phyloP scores from a whole-genome alignment of 2,329 filamentous ascomycete genomes.

The Xylaria sp. region DNA sequence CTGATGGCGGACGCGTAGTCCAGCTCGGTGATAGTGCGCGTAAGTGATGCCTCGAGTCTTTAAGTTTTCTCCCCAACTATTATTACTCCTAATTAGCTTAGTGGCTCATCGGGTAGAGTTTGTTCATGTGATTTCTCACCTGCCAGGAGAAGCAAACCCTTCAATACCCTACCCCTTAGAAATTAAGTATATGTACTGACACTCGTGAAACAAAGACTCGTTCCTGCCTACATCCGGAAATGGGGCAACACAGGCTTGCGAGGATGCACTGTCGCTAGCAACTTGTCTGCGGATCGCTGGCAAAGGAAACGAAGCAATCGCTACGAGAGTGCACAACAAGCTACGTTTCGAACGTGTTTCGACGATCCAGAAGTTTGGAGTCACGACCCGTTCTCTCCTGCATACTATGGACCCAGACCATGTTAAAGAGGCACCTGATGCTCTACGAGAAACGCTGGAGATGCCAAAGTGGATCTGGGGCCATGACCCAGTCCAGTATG shows the following conservation, averaged over 20 bases:
- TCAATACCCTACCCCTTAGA: too few relatives aligned
- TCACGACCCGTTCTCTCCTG: slow-evolving; percentile 30
- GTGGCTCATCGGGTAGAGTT: too few relatives aligned
- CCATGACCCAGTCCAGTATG: slow-evolving; percentile 48
- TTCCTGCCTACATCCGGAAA: slow-evolving; percentile 51
- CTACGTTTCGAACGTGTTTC: slow-evolving; percentile 43
- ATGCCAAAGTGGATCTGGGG: slow-evolving; percentile 36
- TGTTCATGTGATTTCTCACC: too few relatives aligned
- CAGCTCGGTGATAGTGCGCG: slow-evolving; percentile 52
- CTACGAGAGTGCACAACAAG: slow-evolving; percentile 46
- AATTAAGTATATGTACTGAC: neutral
- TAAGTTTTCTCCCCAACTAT: too few relatives aligned
- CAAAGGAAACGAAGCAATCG: slow-evolving; percentile 38
- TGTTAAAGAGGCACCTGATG: slow-evolving; percentile 1
- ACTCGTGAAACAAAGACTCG: slow-evolving; percentile 13
- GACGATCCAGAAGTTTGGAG: slow-evolving; percentile 36
- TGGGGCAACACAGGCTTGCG: slow-evolving; percentile 51
- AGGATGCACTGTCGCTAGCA: slow-evolving; percentile 50
- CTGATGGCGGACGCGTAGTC: slow-evolving; percentile 45
- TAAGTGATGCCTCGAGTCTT: slow-evolving; percentile 9
- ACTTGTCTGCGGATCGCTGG: slow-evolving; percentile 46
- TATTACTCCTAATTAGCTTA: too few relatives aligned
- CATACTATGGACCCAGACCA: neutral
- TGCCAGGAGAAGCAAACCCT: too few relatives aligned
- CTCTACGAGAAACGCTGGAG: slow-evolving; percentile 19